Base-by-base conservation (phyloP, 2,329 filamentous ascomycete genomes). In the Botrytis pseudocinerea region DNA sequence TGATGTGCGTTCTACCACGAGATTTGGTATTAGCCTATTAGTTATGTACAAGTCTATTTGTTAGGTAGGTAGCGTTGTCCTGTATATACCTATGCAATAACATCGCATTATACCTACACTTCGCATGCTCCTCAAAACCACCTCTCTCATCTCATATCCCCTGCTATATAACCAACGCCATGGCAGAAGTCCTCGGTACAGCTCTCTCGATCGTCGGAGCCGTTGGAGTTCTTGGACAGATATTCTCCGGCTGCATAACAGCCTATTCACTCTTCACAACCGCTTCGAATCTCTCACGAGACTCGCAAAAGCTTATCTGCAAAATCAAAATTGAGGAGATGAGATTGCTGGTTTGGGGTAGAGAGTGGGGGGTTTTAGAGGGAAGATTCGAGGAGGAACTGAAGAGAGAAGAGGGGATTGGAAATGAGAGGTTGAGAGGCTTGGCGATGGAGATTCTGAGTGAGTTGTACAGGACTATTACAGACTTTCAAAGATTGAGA, bases 291-390 rank as follows among this genome's bases (percentile, higher is more conserved):
- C 78, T 85, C n/a, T 83, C 84, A 73, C 78, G 78, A 35, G 84
- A 85, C 77, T 82, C 81, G 73, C 82, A 84, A 77, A 81, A 82
- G 57, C 79, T 86, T 46, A 78, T 84, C 61, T 85, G 84, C 80
- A 86, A 86, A 76, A 83, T 85, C 71, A 82, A 83, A 69, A 86
- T 86, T 76, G 84, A 86, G 79, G 84, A 86, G 81, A 85, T 84
- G 83, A 81, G 84, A 6, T 80, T 85, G 51, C 78, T 84, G 44
- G 83, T 85, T 73, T 85, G 84, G 84, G 84, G 84, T 28, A 78
- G 84, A 46, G 83, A 85, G 75, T 85, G 84, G 84, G 84, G 84
- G 38, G 83, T 86, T 48, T 81, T 83, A 16, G 84, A 86, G 78
- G 84, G 84, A 8, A 80, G 76, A 68, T 79, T 85, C 1, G 84